A percentile compares a stretch with the other conserved stretches of the same genome.
Evolutionary conservation across 768 basidiomycete genomes (phyloP).

Genomic region (Candolleomyces efflorescens): DNA sequence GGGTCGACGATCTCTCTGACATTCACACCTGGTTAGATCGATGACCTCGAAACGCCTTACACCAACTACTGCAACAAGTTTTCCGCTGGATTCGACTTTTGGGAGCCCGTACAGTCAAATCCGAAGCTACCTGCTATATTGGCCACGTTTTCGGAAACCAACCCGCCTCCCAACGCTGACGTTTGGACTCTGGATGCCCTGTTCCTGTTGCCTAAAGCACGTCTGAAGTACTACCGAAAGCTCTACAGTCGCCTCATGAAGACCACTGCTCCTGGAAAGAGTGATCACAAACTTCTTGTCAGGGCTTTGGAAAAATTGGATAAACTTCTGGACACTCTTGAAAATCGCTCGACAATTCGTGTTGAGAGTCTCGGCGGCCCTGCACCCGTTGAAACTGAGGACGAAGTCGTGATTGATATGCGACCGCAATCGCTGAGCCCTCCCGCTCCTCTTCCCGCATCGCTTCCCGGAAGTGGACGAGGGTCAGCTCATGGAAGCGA

Average conservation of each 20-base stretch:
- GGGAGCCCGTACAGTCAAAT: constrained; percentile 79
- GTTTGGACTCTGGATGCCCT: constrained; percentile 84
- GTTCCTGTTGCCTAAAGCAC: constrained; percentile 80
- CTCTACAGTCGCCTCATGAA: constrained; percentile 83
- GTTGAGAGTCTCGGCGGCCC: constrained; percentile 36
- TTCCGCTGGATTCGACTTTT: constrained; percentile 74
- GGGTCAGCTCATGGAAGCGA: constrained; percentile 35
- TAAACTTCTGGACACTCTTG: constrained; percentile 60
- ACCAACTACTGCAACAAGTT: constrained; percentile 73
- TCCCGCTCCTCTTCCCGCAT: constrained; percentile 13
- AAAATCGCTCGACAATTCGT: constrained; percentile 49
- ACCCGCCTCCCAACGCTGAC: constrained; percentile 46
- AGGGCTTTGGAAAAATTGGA: constrained; percentile 82
- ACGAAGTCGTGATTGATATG: constrained; percentile 57
- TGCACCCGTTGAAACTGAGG: constrained; percentile 35
- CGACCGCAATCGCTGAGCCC: constrained; percentile 32
- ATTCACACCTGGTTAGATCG: constrained; percentile 55
- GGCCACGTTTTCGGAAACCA: constrained; percentile 58
- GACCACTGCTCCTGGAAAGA: constrained; percentile 80
- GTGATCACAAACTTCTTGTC: constrained; percentile 78
- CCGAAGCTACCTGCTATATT: constrained; percentile 65
- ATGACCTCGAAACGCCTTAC: constrained; percentile 87
- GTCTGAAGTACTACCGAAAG: constrained; percentile 90
- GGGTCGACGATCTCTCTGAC: constrained; percentile 8
- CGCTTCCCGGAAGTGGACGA: constrained; percentile 15